Evolutionary conservation across 2,329 filamentous ascomycete genomes (phyloP).

Genomic region (Botryotinia globosa): DNA sequence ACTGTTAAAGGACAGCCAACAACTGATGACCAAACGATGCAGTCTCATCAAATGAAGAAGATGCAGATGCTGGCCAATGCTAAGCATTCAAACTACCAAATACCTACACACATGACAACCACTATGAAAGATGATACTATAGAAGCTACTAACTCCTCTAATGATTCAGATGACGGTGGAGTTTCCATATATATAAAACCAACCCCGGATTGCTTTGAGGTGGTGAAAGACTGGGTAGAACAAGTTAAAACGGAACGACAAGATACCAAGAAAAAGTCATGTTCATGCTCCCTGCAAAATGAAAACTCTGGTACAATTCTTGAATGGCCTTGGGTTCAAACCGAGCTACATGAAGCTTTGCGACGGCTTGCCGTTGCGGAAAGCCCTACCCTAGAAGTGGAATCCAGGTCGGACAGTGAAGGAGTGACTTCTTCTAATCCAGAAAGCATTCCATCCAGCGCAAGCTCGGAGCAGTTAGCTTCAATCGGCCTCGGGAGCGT

Average conservation of each 20-base stretch:
- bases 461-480: background rate
- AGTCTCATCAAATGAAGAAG: background rate
- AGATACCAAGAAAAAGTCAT: background rate
- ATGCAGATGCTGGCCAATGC: background rate
- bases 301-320: background rate
- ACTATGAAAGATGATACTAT: background rate
- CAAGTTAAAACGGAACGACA: background rate
- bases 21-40: background rate
- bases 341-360: background rate
- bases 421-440: background rate
- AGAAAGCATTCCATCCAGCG: background rate
- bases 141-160: background rate
- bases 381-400: background rate
- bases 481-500: background rate
- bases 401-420: background rate
- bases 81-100: background rate
- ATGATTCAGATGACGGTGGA: background rate
- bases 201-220: background rate
- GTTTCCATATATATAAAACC: background rate
- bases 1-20: background rate
- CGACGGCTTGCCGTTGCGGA: too few relatives aligned
- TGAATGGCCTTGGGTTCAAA: slow-evolving; percentile 11
- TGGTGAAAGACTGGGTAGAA: background rate
- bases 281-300: background rate
- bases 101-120: background rate